Percentiles rank a stretch among this genome's conserved stretches.
Evolutionary conservation across 768 basidiomycete species (phyloP).

Genomic region (Lactarius hatsudake): DNA sequence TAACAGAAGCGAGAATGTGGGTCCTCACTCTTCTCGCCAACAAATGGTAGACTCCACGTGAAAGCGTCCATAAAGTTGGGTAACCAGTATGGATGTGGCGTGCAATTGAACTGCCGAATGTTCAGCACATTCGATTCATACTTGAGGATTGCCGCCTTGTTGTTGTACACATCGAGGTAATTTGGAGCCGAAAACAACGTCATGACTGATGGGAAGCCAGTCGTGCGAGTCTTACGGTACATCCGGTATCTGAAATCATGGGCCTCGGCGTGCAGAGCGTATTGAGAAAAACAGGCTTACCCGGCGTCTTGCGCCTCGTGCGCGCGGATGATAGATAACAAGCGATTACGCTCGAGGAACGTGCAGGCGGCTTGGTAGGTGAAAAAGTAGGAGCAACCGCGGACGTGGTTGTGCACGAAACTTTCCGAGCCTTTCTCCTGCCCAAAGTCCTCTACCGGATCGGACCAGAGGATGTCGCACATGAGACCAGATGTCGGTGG

Average conservation of each 20-base stretch:
- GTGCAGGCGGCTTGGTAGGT: conserved; percentile 95
- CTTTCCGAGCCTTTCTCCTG: conserved; percentile 87
- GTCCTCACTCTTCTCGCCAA: conserved; percentile 88
- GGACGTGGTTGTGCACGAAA: conserved; percentile 94
- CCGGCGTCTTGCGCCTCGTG: conserved; percentile 99
- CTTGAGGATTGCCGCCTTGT: conserved; percentile 98
- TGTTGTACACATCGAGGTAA: conserved; percentile 98
- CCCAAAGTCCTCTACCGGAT: conserved; percentile 97
- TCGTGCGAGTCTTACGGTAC: conserved; percentile 98
- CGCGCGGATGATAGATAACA: conserved; percentile 94
- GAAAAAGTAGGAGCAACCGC: conserved; percentile 96
- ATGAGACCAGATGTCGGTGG: conserved; percentile 96
- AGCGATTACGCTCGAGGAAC: conserved; percentile 95
- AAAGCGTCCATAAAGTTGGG: conserved; percentile 99
- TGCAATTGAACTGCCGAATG: conserved; percentile 96
- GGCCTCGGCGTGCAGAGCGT: conserved; percentile 3
- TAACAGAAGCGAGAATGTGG: neutral
- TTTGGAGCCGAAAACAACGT: conserved; percentile 99
- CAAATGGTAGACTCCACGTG: conserved; percentile 96
- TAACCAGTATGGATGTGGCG: conserved; percentile 92
- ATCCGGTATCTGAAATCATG: conserved; percentile 73
- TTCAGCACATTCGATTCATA: conserved; percentile 99
- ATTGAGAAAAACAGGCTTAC: conserved; percentile 45
- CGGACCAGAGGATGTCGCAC: conserved; percentile 99
- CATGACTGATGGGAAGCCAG: conserved; percentile 99